Evolutionary conservation across 2,329 filamentous ascomycete genomes (phyloP).

Genomic region (Cytospora chrysosperma): DNA sequence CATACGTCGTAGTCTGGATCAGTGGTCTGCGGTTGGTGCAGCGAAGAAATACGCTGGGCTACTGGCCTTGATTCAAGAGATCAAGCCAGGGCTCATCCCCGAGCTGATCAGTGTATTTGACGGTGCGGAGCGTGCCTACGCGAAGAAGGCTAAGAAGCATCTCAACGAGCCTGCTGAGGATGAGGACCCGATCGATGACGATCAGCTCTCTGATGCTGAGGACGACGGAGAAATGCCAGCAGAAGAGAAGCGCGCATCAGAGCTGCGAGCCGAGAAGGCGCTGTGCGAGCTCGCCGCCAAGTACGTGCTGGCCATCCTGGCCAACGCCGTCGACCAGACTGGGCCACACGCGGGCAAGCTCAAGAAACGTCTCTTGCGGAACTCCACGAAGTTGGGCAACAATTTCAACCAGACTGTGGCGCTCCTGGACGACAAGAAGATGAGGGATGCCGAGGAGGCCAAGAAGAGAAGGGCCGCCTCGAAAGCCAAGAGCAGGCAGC

Average conservation of each 20-base stretch:
- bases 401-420: constrained; percentile 84
- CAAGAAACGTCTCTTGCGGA: constrained; percentile 70
- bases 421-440: constrained; percentile 71
- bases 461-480: constrained; percentile 39
- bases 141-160: constrained; percentile 65
- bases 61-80: constrained; percentile 64
- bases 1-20: constrained; percentile 57
- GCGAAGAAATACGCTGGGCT: constrained; percentile 52
- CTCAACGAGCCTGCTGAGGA: constrained; percentile 67
- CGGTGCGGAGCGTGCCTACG: constrained; percentile 72
- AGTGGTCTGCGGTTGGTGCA: constrained; percentile 39
- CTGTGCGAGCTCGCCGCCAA: constrained; percentile 85
- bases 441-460: constrained; percentile 43
- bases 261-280: constrained; percentile 77
- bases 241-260: constrained; percentile 60
- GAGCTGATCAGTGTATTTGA: constrained; percentile 77
- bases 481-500: constrained; percentile 40
- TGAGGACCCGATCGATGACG: constrained; percentile 68
- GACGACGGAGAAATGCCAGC: constrained; percentile 53
- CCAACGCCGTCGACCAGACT: constrained; percentile 67
- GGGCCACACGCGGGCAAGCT: constrained; percentile 63
- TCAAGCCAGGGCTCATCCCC: constrained; percentile 61
- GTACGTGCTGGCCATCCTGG: constrained; percentile 76
- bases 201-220: constrained; percentile 60
- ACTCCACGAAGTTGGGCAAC: constrained; percentile 74